Evolutionary conservation across 768 basidiomycete genomes (phyloP), one percentile per base, ranked within the genome.

Genomic region (Mycena pura): DNA sequence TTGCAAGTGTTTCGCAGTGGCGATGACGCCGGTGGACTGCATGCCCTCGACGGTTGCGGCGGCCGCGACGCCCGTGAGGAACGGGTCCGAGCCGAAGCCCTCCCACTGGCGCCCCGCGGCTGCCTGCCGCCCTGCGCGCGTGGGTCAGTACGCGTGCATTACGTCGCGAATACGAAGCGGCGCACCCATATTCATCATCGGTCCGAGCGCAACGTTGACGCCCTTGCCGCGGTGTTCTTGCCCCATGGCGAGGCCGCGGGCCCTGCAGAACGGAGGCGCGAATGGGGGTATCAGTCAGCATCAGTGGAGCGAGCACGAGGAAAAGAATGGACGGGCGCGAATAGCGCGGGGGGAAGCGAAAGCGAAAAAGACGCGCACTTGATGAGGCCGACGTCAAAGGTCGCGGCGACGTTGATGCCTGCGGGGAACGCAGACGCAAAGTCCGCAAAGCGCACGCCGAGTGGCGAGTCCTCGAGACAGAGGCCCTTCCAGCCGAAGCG

Each of bases 201-300:
- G 66, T 22, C 63, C 70, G 2, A 88, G 27, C 7, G 51, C 44
- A 13, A 54, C 46, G 10, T 58, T 64, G 7, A 64, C 57, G 27
- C 90, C 90, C 69, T 89, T 87, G n/a, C 80, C 82, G 51, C 76
- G 75, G 75, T 85, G 84, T 71, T 91, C 90, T 53, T 77, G 47
- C 6, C 87, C 89, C 78, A 90, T 83, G 2, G 84, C 84, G 4
- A 75, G 62, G 0, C 84, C 88, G 19, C 88, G 82, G 24, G 73
- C 70, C 46, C 86, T 82, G 63, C 25, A 79, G 77, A 36, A n/a
- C n/a, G n/a, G n/a, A n/a, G n/a, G n/a, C n/a, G n/a, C n/a, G n/a
- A n/a, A n/a, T n/a, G n/a, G n/a, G n/a, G n/a, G n/a, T n/a, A n/a
- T n/a, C n/a, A n/a, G n/a, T n/a, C n/a, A n/a, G n/a, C n/a, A n/a